Base-by-base conservation (phyloP, 2,329 filamentous ascomycete genomes). In the Beauveria rudraprayagi region DNA sequence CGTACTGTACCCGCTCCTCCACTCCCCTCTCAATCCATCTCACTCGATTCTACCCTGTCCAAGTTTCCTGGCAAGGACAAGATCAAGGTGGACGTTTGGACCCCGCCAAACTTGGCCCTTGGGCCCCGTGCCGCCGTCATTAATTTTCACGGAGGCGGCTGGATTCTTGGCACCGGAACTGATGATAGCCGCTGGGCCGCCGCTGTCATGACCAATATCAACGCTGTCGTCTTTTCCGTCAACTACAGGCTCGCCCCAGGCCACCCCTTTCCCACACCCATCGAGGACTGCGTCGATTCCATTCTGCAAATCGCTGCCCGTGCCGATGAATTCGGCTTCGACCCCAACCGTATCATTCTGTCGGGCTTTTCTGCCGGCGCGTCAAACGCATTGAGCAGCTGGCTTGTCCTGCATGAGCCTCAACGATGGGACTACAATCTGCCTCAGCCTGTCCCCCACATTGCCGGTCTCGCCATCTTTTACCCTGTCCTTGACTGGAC, bases 211-310 rank as follows among this genome's bases (percentile, higher is more conserved):
- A 72, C 80, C 28, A 73, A 77, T 5, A 74, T 82, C 14, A 78
- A 83, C 57, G 83, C 81, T 30, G 75, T 88, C 24, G 79, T 87
- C 60, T 80, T 89, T 63, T 83, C 81, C 1, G 83, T 88, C 65
- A 84, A 87, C 66, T 89, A 90, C 69, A 80, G 87, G n/a, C 78
- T 88, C 2, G 85, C 86, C 0, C 87, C 87, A 0, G 81, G 83
- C 66, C 77, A 82, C 65, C 85, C 85, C 0, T 88, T 87, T 67
- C 86, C 86, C 1, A 82, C 81, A 0, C 81, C 84, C 0, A 79
- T 89, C 0, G 84, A 89, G 65, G 87, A 89, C 68, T 83, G 83
- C 48, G 82, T 83, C 30, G 85, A 88, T 63, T 83, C 85, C 1
- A 70, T 89, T 9, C 68, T 86, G n/a, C 86, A 87, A 69, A 75